phyloP scores from a whole-genome alignment of 2,329 filamentous ascomycete species.

The Xylariomycetidae sp. region DNA sequence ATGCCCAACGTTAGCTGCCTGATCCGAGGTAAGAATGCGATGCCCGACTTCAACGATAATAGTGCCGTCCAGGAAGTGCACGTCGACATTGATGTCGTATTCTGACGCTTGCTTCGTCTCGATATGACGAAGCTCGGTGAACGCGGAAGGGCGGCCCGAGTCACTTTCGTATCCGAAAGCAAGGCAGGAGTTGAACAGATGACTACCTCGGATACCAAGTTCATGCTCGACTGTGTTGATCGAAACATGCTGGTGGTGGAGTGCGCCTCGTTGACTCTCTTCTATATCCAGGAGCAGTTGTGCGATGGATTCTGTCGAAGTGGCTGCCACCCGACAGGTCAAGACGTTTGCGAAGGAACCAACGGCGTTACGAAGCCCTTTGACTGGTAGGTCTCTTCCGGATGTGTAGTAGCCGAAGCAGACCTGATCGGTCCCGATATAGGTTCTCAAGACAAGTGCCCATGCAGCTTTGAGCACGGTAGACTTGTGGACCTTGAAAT shows the following conservation, averaged over 20 bases:
- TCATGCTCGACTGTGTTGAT: slow-evolving; percentile 43
- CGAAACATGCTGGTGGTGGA: slow-evolving; percentile 41
- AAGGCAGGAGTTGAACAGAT: slow-evolving; percentile 48
- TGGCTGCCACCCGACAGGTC: slow-evolving; percentile 17
- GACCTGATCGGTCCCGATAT: slow-evolving; percentile 47
- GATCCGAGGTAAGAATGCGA: slow-evolving; percentile 36
- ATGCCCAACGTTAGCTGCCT: slow-evolving; percentile 43
- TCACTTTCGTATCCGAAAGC: slow-evolving; percentile 39
- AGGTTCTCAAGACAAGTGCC: slow-evolving; percentile 52
- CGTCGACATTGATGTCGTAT: slow-evolving; percentile 42
- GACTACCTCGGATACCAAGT: slow-evolving; percentile 34
- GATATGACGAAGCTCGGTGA: slow-evolving; percentile 31
- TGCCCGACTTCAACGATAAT: slow-evolving; percentile 42
- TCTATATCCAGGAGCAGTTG: slow-evolving; percentile 22
- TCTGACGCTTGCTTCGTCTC: slow-evolving; percentile 39
- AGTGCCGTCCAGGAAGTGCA: slow-evolving; percentile 35
- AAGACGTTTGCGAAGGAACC: slow-evolving; percentile 39
- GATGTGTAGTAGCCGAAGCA: slow-evolving; percentile 50
- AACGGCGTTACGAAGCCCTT: slow-evolving; percentile 36
- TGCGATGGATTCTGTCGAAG: slow-evolving; percentile 15
- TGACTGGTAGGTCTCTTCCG: slow-evolving; percentile 38
- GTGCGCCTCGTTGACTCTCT: slow-evolving; percentile 17
- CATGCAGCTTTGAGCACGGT: slow-evolving; percentile 55
- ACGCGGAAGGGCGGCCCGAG: slow-evolving; percentile 16
- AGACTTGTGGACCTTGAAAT: slow-evolving; percentile 38